Evolutionary conservation across 192 early-diverging fungal genomes (phyloP), one percentile per base, ranked within the genome.

Genomic region (Phycomyces nitens): DNA sequence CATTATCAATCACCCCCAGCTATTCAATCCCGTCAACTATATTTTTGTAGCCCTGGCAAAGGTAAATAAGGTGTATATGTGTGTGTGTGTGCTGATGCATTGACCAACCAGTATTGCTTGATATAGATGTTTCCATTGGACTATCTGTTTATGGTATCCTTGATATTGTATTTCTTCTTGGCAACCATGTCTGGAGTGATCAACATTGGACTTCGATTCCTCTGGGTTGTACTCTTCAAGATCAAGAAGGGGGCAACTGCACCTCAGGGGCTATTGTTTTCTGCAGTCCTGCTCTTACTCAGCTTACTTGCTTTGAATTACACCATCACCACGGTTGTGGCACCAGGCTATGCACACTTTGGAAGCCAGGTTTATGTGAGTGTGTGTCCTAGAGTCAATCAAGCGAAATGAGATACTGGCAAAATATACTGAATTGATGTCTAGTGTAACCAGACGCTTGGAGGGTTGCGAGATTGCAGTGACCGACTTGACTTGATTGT

Each of bases 301-400:
- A 76, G 75, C 53, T 58, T 84, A 21, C 66, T 81, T 14, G 85
- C 80, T 8, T 66, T 87, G 16, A 76, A 78, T 42, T 85, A 80
- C 47, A 75, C 78, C 9, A 43, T 87, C 58, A 81, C 80, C 38
- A 82, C 78, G 50, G 70, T 77, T 1, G 78, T 87, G 23, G 80
- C 78, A n/a, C 85, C 85, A 15, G 75, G 76, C 7, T 87, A 87
- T 64, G 63, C 83, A 26, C 79, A 81, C 67, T 87, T 82, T 75
- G 85, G 85, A 23, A 80, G 78, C 39, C 85, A 87, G 58, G 66
- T 74, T 55, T 86, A 81, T 53, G 82, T 83, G 71, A 76, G 80
- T 75, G n/a, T n/a, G n/a, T n/a, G n/a, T n/a, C n/a, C n/a, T n/a
- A 23, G 27, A 23, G 18, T 58, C 34, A 21, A 16, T 47, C 21